Percentiles rank a stretch among this genome's conserved stretches.
phyloP scores from a whole-genome alignment of 2,329 filamentous ascomycete species.

The Ilyonectria robusta region DNA sequence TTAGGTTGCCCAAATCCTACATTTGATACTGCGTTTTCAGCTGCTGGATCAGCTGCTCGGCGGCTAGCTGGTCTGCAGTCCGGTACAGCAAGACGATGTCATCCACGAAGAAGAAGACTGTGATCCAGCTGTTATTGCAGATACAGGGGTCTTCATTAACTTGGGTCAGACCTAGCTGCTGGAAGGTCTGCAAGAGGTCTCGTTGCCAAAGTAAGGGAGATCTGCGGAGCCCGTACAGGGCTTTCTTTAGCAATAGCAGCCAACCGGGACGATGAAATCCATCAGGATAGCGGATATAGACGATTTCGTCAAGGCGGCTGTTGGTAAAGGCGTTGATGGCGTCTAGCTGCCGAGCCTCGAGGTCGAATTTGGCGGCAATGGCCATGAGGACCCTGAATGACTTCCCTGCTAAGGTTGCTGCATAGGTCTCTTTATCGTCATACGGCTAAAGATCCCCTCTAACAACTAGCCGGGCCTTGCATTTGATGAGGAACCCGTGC shows the following conservation, averaged over 20 bases:
- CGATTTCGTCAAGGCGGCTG: too few species aligned
- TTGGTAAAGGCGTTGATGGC: too few species aligned
- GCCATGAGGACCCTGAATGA: neutral
- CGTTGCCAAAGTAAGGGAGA: too few species aligned
- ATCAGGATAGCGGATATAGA: too few species aligned
- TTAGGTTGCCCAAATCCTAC: neutral
- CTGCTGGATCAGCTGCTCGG: neutral
- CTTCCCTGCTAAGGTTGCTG: slow-evolving; percentile 16
- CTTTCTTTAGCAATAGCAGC: too few species aligned
- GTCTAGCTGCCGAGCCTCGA: too few species aligned
- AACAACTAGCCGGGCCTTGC: slow-evolving; percentile 17
- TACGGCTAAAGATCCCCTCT: slow-evolving; percentile 25
- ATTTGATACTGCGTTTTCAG: neutral
- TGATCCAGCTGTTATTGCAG: neutral
- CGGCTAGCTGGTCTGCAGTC: neutral
- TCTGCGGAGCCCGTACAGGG: too few species aligned
- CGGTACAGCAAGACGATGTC: slow-evolving; percentile 5
- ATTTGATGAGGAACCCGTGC: slow-evolving; percentile 10
- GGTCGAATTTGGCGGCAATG: too few species aligned
- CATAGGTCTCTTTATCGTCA: too few species aligned
- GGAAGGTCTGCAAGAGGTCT: too few species aligned
- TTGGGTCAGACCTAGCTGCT: neutral
- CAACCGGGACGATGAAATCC: too few species aligned
- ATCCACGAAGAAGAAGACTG: neutral
- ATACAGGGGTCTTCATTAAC: neutral